Percentiles rank a stretch among this genome's conserved stretches.
These are phyloP conservation scores for Tylopilus plumbeoviolaceoides DNA, from an alignment of 768 basidiomycete genomes.

Conservation along the genomic window DNA sequence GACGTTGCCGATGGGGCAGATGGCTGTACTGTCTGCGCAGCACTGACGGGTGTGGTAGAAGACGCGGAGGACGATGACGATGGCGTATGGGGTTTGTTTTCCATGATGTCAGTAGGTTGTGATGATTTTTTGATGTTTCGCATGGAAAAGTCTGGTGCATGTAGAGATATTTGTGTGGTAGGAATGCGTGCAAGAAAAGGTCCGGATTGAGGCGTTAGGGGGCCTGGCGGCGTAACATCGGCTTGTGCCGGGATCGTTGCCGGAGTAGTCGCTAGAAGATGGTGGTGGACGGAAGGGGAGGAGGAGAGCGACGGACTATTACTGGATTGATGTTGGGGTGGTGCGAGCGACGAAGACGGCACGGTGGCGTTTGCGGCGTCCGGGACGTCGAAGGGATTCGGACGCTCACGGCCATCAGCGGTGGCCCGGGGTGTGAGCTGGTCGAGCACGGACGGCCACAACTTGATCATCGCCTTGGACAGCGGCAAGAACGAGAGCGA, in stretches of 20 bases:
- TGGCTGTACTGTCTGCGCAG: constrained; percentile 24
- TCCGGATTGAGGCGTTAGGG: constrained; percentile 45
- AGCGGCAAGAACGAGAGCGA: constrained; percentile 23
- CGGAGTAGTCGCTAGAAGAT: constrained; percentile 26
- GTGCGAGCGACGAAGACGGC: constrained; percentile 20
- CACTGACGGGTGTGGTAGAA: constrained; percentile 19
- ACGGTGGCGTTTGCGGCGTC: constrained; percentile 28
- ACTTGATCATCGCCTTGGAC: constrained; percentile 54
- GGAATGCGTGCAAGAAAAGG: constrained; percentile 48
- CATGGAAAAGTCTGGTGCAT: constrained; percentile 85
- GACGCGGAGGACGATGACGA: constrained; percentile 41
- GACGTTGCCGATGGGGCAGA: constrained; percentile 35
- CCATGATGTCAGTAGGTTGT: constrained; percentile 30
- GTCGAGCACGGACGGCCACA: constrained; percentile 58
- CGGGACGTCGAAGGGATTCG: constrained; percentile 60
- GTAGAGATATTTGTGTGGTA: constrained; percentile 67
- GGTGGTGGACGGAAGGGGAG: constrained; percentile 24
- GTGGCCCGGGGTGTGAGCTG: constrained; percentile 58
- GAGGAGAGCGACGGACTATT: constrained; percentile 12
- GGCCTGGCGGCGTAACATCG: constrained; percentile 41
- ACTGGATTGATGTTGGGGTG: neutral
- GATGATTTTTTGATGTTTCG: constrained; percentile 47
- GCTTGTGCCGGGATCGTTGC: constrained; percentile 23
- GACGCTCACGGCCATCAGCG: constrained; percentile 39
- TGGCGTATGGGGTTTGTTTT: constrained; percentile 36